Base-by-base conservation (phyloP, 306 rosid genomes). In the Prunus mume region DNA sequence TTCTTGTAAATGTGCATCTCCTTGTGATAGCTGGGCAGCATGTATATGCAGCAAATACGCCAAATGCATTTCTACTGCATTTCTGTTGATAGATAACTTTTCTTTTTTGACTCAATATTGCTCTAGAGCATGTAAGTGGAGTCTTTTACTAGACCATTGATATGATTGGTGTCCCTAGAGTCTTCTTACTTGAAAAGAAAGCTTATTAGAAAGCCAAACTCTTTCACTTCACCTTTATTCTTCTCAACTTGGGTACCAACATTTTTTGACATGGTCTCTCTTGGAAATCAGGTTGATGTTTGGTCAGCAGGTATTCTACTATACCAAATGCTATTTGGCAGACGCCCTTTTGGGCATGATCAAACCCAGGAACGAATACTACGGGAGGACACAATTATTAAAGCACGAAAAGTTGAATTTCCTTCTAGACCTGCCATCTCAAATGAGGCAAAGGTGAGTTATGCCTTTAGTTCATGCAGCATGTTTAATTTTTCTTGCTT, bases 261-360 rank as follows among this genome's bases (percentile, higher is more conserved):
- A 64, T 43, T 69, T 68, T 75, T 55, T 82, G 71, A 84, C 81
- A 2, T 49, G n/a, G 41, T 28, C 14, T 69, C 75, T 84, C 66
- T 34, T 78, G 80, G 81, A 62, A 80, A 83, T 68, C 90, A 92
- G 99, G 98, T 96, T 74, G 99, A 96, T 85, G 99, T 96, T 54
- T 96, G 99, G 99, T 96, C 98, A 20, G 97, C 93, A 20, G 97
- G 99, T 70, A 83, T 96, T 79, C 72, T 96, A 69, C 82, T 92
- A 75, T 96, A 91, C 81, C 99, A 96, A 91, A 92, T 96, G 97
- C 96, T 96, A 76, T 92, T 92, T 76, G 99, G 99, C 7, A 86
- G 79, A 81, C 98, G 99, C 18, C 99, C 99, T 54, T 96, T 96
- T 17, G 99, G 99, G 75, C 99, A 96, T 62, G 98, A 96, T 82